Evolutionary conservation across 345 rosid species (phyloP), one percentile per base, ranked within the genome.

Genomic region (Citrus unshiu): DNA sequence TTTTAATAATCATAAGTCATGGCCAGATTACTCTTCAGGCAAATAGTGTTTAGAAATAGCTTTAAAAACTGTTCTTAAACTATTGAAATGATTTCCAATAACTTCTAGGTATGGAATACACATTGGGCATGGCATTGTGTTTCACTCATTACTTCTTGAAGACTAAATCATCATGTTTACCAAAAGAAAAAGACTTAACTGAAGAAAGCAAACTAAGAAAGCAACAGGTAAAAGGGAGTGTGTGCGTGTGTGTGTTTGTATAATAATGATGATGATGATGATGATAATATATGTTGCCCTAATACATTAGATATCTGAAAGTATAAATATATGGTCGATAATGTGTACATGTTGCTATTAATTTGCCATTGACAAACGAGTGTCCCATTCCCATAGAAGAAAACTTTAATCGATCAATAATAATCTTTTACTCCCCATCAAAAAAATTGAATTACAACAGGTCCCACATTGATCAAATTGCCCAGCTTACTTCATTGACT

Each of bases 401-500:
- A 46, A 62, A 66, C 27, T 22, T 66, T 66, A 9, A 35, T 66
- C 7, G 6, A 66, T 35, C 22, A 54, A 54, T 4, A 35, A 21
- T 66, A 35, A 66, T 35, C 69, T 39, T 46, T 37, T 62, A 74
- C n/a, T 63, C 66, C 21, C 68, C 51, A 78, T 77, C 63, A 73
- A 73, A 61, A 35, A 29, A 73, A 65, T 61, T 19, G 62, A 74
- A 78, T 63, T 66, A 30, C 19, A 74, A 24, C 32, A 69, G 81
- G 84, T 54, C 84, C 84, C 81, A 65, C 72, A 29, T 78, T 10
- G 35, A 63, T 35, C 29, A 66, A 66, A 78, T 74, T 64, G 24
- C 78, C 63, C 24, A 9, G 73, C 68, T 70, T 74, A 64, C 60
- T 79, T 79, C 79, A 58, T 79, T 82, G 82, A 75, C 82, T 78